Conservation (phyloP, 352 stramenopile genomes). For the Pythium dissotocum region DNA sequence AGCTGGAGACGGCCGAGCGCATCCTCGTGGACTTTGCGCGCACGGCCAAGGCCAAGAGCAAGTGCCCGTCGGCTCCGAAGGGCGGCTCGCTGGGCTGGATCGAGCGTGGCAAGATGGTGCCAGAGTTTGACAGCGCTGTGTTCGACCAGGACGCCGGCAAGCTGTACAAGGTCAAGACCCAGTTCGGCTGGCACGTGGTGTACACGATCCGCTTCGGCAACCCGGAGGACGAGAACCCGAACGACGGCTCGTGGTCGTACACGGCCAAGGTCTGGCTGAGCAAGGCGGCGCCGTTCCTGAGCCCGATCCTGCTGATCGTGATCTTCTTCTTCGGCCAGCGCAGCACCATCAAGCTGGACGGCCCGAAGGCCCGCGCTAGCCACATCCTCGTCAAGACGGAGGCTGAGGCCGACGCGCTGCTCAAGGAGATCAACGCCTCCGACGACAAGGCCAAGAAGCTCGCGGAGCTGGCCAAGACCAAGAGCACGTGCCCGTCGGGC, state of each 20-base stretch:
- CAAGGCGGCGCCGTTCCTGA: slow-evolving; percentile 28
- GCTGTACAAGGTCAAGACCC: slow-evolving; percentile 43
- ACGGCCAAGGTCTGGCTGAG: slow-evolving; percentile 26
- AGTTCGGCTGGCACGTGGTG: slow-evolving; percentile 45
- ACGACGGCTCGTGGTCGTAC: slow-evolving; percentile 25
- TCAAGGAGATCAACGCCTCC: slow-evolving; percentile 48
- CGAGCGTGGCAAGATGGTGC: slow-evolving; percentile 35
- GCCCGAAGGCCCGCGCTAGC: slow-evolving; percentile 58
- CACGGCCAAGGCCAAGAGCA: slow-evolving; percentile 35
- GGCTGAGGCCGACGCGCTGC: slow-evolving; percentile 54
- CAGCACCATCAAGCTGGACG: slow-evolving; percentile 21
- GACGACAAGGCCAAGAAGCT: slow-evolving; percentile 61
- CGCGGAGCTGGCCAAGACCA: slow-evolving; percentile 62
- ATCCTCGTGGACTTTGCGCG: slow-evolving; percentile 30
- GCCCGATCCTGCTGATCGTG: slow-evolving; percentile 27
- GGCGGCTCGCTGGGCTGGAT: slow-evolving; percentile 38
- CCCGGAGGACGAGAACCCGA: slow-evolving; percentile 25
- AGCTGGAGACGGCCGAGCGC: slow-evolving; percentile 24
- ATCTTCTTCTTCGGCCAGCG: slow-evolving; percentile 29
- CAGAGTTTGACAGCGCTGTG: slow-evolving; percentile 36
- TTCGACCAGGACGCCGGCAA: slow-evolving; percentile 31
- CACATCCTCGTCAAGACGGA: slow-evolving; percentile 84
- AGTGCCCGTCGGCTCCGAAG: slow-evolving; percentile 32
- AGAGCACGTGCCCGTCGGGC: slow-evolving; percentile 74
- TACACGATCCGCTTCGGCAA: slow-evolving; percentile 34